These are phyloP conservation scores for Cladosporium sp. DNA, from an alignment of 2,329 filamentous ascomycete species.

Conservation along the genomic window DNA sequence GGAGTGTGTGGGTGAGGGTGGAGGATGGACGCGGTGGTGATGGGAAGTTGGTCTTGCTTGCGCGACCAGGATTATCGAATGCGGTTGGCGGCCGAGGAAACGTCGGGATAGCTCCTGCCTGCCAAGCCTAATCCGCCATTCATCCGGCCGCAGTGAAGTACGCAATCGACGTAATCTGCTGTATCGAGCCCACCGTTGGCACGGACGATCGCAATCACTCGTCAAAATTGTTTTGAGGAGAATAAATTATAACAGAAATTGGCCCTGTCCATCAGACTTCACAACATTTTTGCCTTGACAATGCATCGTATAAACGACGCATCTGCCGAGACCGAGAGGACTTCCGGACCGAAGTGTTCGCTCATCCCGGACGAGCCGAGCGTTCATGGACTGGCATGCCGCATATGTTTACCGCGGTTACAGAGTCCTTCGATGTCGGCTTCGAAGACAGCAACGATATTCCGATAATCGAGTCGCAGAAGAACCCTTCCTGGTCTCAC, in stretches of 20 bases:
- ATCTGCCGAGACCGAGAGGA: neutral
- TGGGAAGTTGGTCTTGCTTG: slow-evolving; percentile 12
- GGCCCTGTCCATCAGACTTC: neutral
- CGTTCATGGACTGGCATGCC: neutral
- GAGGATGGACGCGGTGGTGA: slow-evolving; percentile 11
- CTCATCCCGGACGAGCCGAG: neutral
- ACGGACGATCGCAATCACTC: neutral
- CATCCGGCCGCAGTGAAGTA: slow-evolving; percentile 9
- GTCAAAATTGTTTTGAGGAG: neutral
- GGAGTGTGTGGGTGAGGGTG: neutral
- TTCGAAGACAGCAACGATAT: neutral
- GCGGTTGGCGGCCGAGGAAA: slow-evolving; percentile 11
- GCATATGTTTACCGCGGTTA: neutral
- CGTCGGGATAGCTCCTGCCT: neutral
- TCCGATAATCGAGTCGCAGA: neutral
- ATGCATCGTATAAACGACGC: neutral
- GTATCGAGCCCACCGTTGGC: neutral
- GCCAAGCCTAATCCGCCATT: slow-evolving; percentile 8
- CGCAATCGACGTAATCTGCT: slow-evolving; percentile 6
- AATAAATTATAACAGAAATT: neutral
- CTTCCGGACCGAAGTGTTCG: neutral
- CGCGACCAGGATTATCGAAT: slow-evolving; percentile 16
- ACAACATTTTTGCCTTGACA: neutral
- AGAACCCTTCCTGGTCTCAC: neutral
- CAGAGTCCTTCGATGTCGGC: neutral